Evolutionary conservation across 805 yeast species (phyloP), one percentile per base, ranked within the genome.

Genomic region (Lipomyces orientalis): DNA sequence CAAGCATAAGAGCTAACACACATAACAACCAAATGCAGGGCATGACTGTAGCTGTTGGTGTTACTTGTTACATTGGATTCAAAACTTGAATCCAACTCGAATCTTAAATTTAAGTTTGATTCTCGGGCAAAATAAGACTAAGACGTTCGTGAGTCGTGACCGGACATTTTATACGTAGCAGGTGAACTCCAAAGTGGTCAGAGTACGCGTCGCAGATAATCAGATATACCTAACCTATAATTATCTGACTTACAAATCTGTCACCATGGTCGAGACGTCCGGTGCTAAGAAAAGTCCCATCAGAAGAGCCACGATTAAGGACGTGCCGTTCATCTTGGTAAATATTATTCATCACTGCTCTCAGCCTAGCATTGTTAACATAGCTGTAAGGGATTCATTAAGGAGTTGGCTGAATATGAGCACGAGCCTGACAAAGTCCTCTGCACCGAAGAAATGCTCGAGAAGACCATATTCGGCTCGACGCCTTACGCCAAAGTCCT

Each of bases 251-350:
- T 4, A 14, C n/a, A 16, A 16, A 6, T 16, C 22, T n/a, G 49
- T 9, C 49, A n/a, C n/a, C 22, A 43, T n/a, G 49, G n/a, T 22
- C n/a, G 22, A 16, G 3, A 16, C 49, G 5, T 16, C 49, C 5
- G 49, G 19, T 43, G 22, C 16, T 43, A 64, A 61, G 29, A 56
- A 55, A 8, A 31, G 61, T 9, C 58, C 68, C 22, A 67, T 69
- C 51, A 39, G 72, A 25, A 62, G 71, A 14, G 72, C 62, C 22
- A 65, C 69, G 6, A 60, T 67, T 31, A 65, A 54, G n/a, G 72
- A 69, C 52, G 68, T 69, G n/a, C 67, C 71, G 19, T 56, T 33
- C 60, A 69, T 69, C 46, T 52, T 69, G 61, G 72, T 69, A 57
- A 6, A 49, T 37, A 19, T 8, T 34, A 29, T 49, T 19, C 33